Conservation (phyloP, 2,329 filamentous ascomycete genomes). For the Fusarium pseudocircinatum region DNA sequence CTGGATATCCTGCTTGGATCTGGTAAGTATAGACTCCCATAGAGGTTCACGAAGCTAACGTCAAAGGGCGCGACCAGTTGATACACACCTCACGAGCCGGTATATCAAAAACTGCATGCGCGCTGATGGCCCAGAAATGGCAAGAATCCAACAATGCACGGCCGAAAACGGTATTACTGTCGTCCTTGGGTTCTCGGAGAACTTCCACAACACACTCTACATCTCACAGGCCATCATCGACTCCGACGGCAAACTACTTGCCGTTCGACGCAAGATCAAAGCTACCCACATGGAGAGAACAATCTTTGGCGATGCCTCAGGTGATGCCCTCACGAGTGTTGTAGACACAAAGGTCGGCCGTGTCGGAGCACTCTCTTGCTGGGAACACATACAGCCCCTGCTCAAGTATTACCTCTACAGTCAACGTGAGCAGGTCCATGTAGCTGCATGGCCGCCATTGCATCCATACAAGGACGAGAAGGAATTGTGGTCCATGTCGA, state of each 20-base stretch:
- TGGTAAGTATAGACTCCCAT: neutral
- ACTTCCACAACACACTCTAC: slow-evolving; percentile 49
- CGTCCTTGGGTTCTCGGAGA: slow-evolving; percentile 55
- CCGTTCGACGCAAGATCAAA: slow-evolving; percentile 59
- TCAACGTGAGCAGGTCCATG: slow-evolving; percentile 12
- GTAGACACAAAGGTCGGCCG: neutral
- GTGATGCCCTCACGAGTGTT: neutral
- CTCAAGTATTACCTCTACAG: slow-evolving; percentile 11
- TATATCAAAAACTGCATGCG: slow-evolving; percentile 16
- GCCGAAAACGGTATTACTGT: slow-evolving; percentile 50
- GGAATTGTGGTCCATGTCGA: slow-evolving; percentile 40
- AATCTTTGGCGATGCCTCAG: slow-evolving; percentile 54
- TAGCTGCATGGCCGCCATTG: slow-evolving; percentile 11
- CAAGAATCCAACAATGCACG: slow-evolving; percentile 46
- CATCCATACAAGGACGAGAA: neutral
- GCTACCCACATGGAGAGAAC: slow-evolving; percentile 62
- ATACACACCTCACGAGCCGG: neutral
- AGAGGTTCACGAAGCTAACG: fast-evolving
- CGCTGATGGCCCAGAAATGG: slow-evolving; percentile 52
- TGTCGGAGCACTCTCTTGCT: slow-evolving; percentile 57
- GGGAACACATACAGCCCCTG: slow-evolving; percentile 39
- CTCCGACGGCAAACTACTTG: slow-evolving; percentile 49
- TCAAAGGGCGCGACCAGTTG: neutral
- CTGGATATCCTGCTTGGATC: slow-evolving; percentile 47
- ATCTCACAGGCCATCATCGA: slow-evolving; percentile 56